Evolutionary conservation across 1,284 basidiomycete species (phyloP), one percentile per base, ranked within the genome.

Genomic region (Schizophyllum commune): DNA sequence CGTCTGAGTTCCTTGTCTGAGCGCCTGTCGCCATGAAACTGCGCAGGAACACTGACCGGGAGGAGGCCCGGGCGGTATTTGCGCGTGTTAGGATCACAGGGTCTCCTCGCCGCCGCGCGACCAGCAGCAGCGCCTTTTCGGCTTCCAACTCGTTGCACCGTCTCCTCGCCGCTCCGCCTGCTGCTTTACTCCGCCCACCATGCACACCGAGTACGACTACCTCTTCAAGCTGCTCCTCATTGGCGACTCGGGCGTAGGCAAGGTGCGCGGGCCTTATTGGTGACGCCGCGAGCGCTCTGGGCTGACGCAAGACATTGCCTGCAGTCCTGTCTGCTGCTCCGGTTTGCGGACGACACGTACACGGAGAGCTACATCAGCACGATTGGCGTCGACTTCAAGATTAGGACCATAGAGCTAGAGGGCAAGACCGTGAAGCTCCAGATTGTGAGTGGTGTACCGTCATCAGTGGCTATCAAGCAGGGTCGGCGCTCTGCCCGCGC

Each of bases 381-480:
- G 32, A 99, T 99, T 76, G 96, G 96, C 67, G 94, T 99, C 63
- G 97, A 99, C 82, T 99, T 99, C 83, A 99, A 99, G 90, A 99
- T 99, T 80, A 85, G 97, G 69, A 99, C 97, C 57, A 98, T 99
- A 75, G 97, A 99, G 77, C 84, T 99, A 60, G 97, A 99, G 75
- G 96, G 96, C 67, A 99, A 98, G 92, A 98, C 94, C 1, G 94
- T 99, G 71, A 99, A 99, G 77, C 86, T 99, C 64, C 97, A 99
- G 79, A 99, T 99, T 77, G 96, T 98, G 73, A 79, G 95, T 86
- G 20, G 19, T 8, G 11, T 17, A 47, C 39, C 39, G 27, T 27
- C 27, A 47, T 47, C 39, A 47, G 39, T 47, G 39, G 39, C 39
- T 47, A 47, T 47, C 39, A 47, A 17, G 13, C 39, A 11, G 9